Conservation (phyloP, 1,139 yeast species). For the Saccharomyces hybrid region DNA sequence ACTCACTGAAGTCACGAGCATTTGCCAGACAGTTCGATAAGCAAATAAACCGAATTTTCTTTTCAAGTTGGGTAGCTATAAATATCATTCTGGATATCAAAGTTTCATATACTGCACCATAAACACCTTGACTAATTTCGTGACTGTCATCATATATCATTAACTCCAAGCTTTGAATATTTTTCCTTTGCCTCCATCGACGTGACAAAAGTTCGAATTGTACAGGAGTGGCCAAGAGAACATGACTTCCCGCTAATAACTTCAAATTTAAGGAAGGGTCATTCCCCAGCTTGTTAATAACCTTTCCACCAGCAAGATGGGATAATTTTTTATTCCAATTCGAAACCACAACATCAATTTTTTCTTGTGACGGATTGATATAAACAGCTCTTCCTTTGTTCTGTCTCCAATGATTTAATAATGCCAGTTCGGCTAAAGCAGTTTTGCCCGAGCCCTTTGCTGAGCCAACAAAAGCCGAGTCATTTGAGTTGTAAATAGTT, state of each 20-base stretch:
- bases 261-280: conserved; percentile 50
- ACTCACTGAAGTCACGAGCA: conserved; percentile 71
- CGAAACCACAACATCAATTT: conserved; percentile 40
- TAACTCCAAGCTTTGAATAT: conserved; percentile 59
- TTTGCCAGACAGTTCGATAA: conserved; percentile 64
- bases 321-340: conserved; percentile 49
- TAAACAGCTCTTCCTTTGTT: conserved; percentile 61
- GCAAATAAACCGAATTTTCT: conserved; percentile 52
- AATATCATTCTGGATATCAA: conserved; percentile 64
- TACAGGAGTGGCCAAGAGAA: conserved; percentile 70
- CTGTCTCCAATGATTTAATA: conserved; percentile 62
- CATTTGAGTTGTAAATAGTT: conserved; percentile 50
- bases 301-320: conserved; percentile 41
- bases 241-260: conserved; percentile 49
- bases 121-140: conserved; percentile 46
- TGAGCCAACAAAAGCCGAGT: conserved; percentile 57
- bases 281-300: conserved; percentile 51
- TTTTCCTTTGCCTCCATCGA: conserved; percentile 73
- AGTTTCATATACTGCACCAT: conserved; percentile 62
- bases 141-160: conserved; percentile 76
- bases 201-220: conserved; percentile 69
- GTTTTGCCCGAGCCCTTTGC: conserved; percentile 76
- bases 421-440: conserved; percentile 61
- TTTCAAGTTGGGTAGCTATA: conserved; percentile 55
- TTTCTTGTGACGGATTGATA: conserved; percentile 54